These are phyloP conservation scores for Zygoascus biomembranicola DNA, from an alignment of 805 yeast species.

Conservation along the genomic window DNA sequence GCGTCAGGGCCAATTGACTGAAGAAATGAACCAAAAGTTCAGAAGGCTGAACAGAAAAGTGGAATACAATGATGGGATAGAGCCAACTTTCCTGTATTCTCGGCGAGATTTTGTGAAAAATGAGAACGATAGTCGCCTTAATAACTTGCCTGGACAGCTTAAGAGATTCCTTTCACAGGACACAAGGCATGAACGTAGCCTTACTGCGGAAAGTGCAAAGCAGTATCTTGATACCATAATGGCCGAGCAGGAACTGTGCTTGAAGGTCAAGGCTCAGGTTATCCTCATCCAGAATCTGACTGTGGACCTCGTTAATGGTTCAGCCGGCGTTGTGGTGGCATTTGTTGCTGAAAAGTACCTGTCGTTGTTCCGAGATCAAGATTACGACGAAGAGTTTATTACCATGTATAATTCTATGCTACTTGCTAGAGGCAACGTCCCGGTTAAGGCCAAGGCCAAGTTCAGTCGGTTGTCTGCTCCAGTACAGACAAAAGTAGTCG, in stretches of 20 bases:
- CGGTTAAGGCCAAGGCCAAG: neutral
- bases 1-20: slow-evolving; percentile 59
- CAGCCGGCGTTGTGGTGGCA: slow-evolving; percentile 64
- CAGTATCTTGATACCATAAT: slow-evolving; percentile 49
- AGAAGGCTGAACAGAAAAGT: slow-evolving; percentile 42
- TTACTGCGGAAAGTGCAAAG: slow-evolving; percentile 20
- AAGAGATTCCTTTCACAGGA: slow-evolving; percentile 42
- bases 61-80: slow-evolving; percentile 63
- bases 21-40: slow-evolving; percentile 42
- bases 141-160: slow-evolving; percentile 40
- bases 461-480: neutral
- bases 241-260: slow-evolving; percentile 55
- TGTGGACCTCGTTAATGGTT: slow-evolving; percentile 76
- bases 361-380: neutral
- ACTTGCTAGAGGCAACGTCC: neutral
- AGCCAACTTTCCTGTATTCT: slow-evolving; percentile 83
- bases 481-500: neutral
- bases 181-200: slow-evolving; percentile 20
- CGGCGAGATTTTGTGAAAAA: slow-evolving; percentile 73
- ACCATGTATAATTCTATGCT: neutral
- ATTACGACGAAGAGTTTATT: neutral
- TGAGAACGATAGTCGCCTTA: slow-evolving; percentile 55
- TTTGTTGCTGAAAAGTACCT: slow-evolving; percentile 30
- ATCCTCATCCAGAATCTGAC: slow-evolving; percentile 66
- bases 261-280: slow-evolving; percentile 86